Evolutionary conservation across 2,329 filamentous ascomycete species (phyloP), one percentile per base, ranked within the genome.

Genomic region (Aspergillus clavatus): DNA sequence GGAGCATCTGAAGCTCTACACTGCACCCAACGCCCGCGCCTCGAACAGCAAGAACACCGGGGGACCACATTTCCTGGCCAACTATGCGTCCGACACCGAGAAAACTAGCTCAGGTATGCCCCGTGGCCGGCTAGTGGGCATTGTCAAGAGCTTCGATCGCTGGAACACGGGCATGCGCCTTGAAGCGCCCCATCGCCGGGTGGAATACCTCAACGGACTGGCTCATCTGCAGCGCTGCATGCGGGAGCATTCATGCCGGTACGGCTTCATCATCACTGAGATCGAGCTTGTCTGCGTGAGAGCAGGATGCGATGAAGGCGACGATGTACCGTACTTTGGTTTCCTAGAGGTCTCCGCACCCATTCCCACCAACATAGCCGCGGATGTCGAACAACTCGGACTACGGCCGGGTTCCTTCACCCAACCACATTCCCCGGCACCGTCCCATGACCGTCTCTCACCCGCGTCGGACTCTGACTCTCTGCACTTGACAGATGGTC

Each of bases 111-210:
- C 72, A 4, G 75, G 75, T 8, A 65, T 69, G 69, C 50, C 77
- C 60, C 61, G 81, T 67, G 61, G 84, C 19, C 82, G 86, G 24
- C 79, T 89, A 10, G 83, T 91, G 39, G 87, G 91, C 5, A 78
- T 96, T n/a, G 86, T 94, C 58, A 91, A 91, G 70, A 86, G 83
- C 64, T 96, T 91, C 63, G 87, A 95, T 67, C 84, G 87, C 58
- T 96, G 94, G 86, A 95, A 95, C 75, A 93, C 89, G 1, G 87
- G 87, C 51, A 95, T 95, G 87, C 87, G 89, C 48, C 82, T 84
- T 48, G 88, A 94, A 66, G 83, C 83, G 36, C 88, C 90, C 53
- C 80, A 89, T 67, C 86, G 89, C 70, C 85, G 87, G 47, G 87
- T 95, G 46, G 83, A 91, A 69, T 96, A 96, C 72, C 83, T 96